phyloP scores from a whole-genome alignment of 768 basidiomycete species.

The Lentinula lateritia region DNA sequence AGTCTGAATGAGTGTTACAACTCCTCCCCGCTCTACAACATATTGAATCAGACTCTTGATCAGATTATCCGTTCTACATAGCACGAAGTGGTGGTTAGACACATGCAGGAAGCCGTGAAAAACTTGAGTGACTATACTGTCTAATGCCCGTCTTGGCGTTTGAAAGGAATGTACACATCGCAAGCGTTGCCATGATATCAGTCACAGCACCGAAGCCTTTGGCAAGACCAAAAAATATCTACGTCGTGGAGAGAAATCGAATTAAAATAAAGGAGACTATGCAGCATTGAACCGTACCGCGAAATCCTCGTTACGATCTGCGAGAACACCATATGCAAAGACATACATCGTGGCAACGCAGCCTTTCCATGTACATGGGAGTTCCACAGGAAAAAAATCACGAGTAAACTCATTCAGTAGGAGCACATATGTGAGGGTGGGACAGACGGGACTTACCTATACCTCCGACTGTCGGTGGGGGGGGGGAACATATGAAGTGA shows the following conservation, averaged over 20 bases:
- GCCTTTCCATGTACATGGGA: constrained; percentile 13
- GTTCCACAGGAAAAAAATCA: neutral
- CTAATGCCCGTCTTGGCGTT: constrained; percentile 31
- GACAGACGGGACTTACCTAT: constrained; percentile 18
- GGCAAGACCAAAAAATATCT: constrained; percentile 39
- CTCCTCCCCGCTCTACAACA: constrained; percentile 35
- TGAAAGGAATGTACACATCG: constrained; percentile 35
- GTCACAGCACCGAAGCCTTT: constrained; percentile 39
- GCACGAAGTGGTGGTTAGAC: neutral
- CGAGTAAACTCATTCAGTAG: neutral
- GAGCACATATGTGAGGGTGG: neutral
- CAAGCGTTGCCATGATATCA: constrained; percentile 38
- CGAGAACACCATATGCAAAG: constrained; percentile 26
- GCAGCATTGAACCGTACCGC: constrained; percentile 15
- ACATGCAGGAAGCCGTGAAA: neutral
- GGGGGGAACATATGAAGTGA: neutral
- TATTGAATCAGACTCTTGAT: constrained; percentile 35
- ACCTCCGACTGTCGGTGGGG: constrained; percentile 17
- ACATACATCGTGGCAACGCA: constrained; percentile 31
- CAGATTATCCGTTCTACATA: constrained; percentile 31
- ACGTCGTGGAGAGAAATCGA: neutral
- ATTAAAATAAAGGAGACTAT: neutral
- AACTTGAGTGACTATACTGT: constrained; percentile 20
- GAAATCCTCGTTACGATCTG: constrained; percentile 22
- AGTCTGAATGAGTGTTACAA: constrained; percentile 39